Evolutionary conservation across 352 stramenopile genomes (phyloP).

Genomic region (Phytophthora palmivora): DNA sequence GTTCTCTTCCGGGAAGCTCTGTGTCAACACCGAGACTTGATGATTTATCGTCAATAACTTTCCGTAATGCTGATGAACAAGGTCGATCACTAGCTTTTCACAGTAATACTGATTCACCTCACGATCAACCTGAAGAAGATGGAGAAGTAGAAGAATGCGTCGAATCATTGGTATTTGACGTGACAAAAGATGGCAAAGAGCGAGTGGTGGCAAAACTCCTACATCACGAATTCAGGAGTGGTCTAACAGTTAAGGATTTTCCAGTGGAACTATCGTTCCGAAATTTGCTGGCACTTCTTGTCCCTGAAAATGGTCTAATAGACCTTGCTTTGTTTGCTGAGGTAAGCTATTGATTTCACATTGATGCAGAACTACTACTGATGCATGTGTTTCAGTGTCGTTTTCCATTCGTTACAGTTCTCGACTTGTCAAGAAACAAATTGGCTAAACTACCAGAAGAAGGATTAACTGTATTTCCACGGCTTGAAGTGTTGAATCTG

Average conservation of each 20-base stretch:
- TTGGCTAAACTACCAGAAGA: conserved; percentile 62
- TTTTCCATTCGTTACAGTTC: conserved; percentile 53
- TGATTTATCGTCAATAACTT: conserved; percentile 48
- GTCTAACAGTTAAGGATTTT: conserved; percentile 55
- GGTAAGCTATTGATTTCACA: conserved; percentile 34
- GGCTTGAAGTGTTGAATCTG: conserved; percentile 73
- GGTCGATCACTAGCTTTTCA: not conserved
- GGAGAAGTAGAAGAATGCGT: conserved; percentile 46
- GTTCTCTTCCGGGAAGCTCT: conserved; percentile 19
- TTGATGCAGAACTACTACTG: not conserved
- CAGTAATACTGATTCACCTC: not conserved
- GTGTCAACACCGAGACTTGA: conserved; percentile 21
- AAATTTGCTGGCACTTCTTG: conserved; percentile 66
- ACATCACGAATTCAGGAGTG: conserved; percentile 58
- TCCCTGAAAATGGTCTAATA: conserved; percentile 64
- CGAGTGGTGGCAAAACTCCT: conserved; percentile 58
- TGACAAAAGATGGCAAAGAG: conserved; percentile 65
- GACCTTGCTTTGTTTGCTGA: conserved; percentile 64
- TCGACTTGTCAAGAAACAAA: conserved; percentile 76
- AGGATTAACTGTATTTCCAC: conserved; percentile 58
- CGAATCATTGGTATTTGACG: conserved; percentile 52
- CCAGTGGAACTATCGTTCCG: conserved; percentile 57
- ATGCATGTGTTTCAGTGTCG: conserved; percentile 48
- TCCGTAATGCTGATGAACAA: conserved; percentile 24
- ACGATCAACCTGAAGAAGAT: conserved; percentile 42